These are phyloP conservation scores for Macrolepiota albuminosa DNA, from an alignment of 768 basidiomycete species.

Conservation along the genomic window DNA sequence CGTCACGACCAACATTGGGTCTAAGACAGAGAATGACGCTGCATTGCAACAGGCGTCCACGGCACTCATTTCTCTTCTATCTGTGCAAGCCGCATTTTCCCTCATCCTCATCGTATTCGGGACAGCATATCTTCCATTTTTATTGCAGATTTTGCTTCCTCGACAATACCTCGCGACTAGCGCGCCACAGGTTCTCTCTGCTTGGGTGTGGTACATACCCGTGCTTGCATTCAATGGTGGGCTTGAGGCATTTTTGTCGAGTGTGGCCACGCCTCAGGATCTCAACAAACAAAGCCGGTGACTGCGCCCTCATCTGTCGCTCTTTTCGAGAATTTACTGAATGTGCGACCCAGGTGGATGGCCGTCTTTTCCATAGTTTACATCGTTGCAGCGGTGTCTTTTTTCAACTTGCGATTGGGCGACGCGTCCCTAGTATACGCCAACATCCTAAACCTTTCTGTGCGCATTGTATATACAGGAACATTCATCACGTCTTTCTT, in stretches of 20 bases:
- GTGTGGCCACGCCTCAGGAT: constrained; percentile 64
- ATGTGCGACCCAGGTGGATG: constrained; percentile 56
- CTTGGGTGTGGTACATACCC: constrained; percentile 89
- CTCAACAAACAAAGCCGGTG: constrained; percentile 65
- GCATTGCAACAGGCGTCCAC: constrained; percentile 38
- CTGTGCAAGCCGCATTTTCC: constrained; percentile 61
- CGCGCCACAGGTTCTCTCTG: constrained; percentile 69
- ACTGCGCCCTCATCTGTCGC: constrained; percentile 9
- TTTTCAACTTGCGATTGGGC: constrained; percentile 47
- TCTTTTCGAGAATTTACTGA: not conserved
- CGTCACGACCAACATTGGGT: constrained; percentile 9
- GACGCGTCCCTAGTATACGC: constrained; percentile 73
- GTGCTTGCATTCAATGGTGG: constrained; percentile 87
- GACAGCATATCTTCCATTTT: constrained; percentile 66
- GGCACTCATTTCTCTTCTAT: constrained; percentile 56
- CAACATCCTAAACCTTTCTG: constrained; percentile 63
- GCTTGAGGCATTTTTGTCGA: constrained; percentile 86
- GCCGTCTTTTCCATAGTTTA: constrained; percentile 69
- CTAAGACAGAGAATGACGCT: constrained; percentile 11
- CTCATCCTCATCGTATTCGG: constrained; percentile 72
- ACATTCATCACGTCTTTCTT: constrained; percentile 11
- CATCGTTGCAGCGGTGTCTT: constrained; percentile 43
- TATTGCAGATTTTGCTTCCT: constrained; percentile 69
- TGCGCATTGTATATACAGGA: constrained; percentile 50
- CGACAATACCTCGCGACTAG: constrained; percentile 66